Percentiles rank a stretch among this genome's conserved stretches.
These are phyloP conservation scores for Tarenaya hassleriana DNA, from an alignment of 345 rosid genomes.

Conservation along the genomic window DNA sequence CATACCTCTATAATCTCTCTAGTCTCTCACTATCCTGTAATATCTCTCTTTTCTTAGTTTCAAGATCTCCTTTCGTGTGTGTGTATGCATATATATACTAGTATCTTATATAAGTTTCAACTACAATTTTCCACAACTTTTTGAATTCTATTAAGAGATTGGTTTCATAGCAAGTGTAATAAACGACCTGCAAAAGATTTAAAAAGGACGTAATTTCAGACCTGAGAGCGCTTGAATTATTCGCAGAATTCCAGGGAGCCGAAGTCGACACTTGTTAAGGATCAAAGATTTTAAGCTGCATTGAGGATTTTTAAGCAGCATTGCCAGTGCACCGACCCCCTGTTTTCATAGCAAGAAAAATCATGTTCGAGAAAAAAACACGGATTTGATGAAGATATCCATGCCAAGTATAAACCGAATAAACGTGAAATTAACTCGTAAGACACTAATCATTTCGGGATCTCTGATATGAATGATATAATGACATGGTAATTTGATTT, in stretches of 20 bases:
- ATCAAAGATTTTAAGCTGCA: slow-evolving; percentile 56
- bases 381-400: not conserved
- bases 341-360: slow-evolving; percentile 31
- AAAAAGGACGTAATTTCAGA: slow-evolving; percentile 16
- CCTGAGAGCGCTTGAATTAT: slow-evolving; percentile 73
- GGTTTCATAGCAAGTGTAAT: no score
- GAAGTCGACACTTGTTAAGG: slow-evolving; percentile 69
- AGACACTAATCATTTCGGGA: not conserved
- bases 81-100: no score
- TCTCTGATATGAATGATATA: not conserved
- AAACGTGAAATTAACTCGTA: not conserved
- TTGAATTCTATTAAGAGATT: no score
- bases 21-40: no score
- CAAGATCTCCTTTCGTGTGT: no score
- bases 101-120: no score
- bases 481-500: slow-evolving; percentile 12
- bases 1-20: no score
- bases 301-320: slow-evolving; percentile 52
- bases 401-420: no score
- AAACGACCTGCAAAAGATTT: no score
- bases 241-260: slow-evolving; percentile 55
- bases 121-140: no score
- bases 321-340: slow-evolving; percentile 53
- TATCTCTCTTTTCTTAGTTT: no score
- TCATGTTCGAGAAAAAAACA: no score